Base-by-base conservation (phyloP, 805 yeast species). In the Hanseniaspora singularis region DNA sequence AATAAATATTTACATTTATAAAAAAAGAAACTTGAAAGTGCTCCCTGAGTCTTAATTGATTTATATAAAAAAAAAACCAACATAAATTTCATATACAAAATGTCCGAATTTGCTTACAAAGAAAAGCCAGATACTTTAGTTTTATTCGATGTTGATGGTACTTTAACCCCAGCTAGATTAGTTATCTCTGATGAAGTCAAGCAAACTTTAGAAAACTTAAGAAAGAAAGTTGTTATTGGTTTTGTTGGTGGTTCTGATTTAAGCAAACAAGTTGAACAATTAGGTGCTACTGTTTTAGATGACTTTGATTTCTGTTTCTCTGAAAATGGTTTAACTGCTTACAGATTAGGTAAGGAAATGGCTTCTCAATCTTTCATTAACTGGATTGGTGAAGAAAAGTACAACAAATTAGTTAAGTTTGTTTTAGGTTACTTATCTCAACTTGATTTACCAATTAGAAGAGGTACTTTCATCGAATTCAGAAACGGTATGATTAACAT, bases 401-500 rank as follows among this genome's bases (percentile, higher is more conserved):
- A 92, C 78, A 87, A 84, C 73, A 74, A 79, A 69, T 75, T 92
- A 57, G 86, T 77, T 60, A 80, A 77, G 68, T 92, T 86, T 70
- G 77, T 86, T 61, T 73, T 92, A 62, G 76, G 75, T 57, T 88
- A 92, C 72, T 73, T 92, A 57, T 65, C 95, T 46, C 81, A 81
- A 38, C 64, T 92, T 48, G 97, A 92, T 54, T 66, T 92, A 56
- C 99, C 99, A 62, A 75, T 82, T 64, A 86, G 96, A 79, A 86
- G 96, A 73, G 99, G 99, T 67, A 92, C 99, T 51, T 92, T 92
- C 68, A 70, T 92, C 57, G 99, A 92, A 74, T 92, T 92, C 76
- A 85, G 99, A 78, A 92, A 92, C 67, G 99, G 99, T 67, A 88
- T 92, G 95, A 84, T 92, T 68, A 92, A 92, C 69, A 86, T 92